Percentiles rank a stretch among this genome's conserved stretches.
phyloP scores from a whole-genome alignment of 768 basidiomycete genomes.

The Chiua virens region DNA sequence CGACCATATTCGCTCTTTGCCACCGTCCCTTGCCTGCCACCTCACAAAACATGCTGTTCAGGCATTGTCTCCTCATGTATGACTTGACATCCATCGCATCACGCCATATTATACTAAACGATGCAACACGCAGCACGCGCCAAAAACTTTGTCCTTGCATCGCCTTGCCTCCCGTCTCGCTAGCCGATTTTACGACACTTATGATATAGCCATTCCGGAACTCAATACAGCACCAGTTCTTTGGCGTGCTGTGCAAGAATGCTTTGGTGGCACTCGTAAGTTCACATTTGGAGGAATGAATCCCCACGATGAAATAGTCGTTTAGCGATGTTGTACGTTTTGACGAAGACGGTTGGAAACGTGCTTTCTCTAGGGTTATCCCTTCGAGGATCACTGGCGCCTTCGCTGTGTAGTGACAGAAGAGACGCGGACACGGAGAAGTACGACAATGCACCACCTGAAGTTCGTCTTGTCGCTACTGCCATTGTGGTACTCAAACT shows the following conservation, averaged over 20 bases:
- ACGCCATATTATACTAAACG: conserved; percentile 9
- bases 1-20: conserved; percentile 63
- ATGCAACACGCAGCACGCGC: conserved; percentile 54
- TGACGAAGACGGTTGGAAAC: conserved; percentile 60
- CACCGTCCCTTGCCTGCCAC: conserved; percentile 59
- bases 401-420: conserved; percentile 36
- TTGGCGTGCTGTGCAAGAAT: conserved; percentile 66
- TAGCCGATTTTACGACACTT: conserved; percentile 48
- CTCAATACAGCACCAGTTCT: conserved; percentile 72
- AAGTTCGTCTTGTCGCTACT: conserved; percentile 58
- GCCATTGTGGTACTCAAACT: conserved; percentile 78
- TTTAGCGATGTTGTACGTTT: conserved; percentile 57
- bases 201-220: conserved; percentile 68
- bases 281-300: conserved; percentile 15
- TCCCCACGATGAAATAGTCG: not conserved
- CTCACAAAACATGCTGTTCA: conserved; percentile 68
- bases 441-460: conserved; percentile 67
- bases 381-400: conserved; percentile 55
- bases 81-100: conserved; percentile 2
- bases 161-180: conserved; percentile 61
- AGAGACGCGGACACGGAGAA: conserved; percentile 45
- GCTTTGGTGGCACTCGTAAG: conserved; percentile 76
- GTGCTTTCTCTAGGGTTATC: conserved; percentile 59
- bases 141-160: conserved; percentile 58
- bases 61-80: conserved; percentile 71